A percentile compares a stretch with the other conserved stretches of the same genome.
These are phyloP conservation scores for Erysimum pusillum DNA, from an alignment of 441 rosid genomes.

Conservation along the genomic window DNA sequence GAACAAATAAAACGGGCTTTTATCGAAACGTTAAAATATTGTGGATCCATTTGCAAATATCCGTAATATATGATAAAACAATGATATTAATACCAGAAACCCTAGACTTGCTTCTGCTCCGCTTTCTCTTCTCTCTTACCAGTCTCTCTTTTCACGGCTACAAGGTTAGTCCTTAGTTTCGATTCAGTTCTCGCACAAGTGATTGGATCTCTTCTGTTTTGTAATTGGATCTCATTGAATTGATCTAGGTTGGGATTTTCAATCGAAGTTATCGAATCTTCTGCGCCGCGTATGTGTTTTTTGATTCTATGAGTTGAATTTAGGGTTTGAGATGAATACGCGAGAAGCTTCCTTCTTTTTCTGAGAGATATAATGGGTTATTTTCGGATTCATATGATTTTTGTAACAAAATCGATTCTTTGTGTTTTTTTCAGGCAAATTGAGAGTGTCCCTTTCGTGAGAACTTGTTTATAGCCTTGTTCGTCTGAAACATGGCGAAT, in stretches of 20 bases:
- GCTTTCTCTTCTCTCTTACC: slow-evolving; percentile 2
- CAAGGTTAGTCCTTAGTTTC: slow-evolving; percentile 38
- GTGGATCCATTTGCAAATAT: slow-evolving; percentile 26
- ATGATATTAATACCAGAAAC: slow-evolving; percentile 47
- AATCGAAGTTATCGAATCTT: slow-evolving; percentile 32
- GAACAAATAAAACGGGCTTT: neutral
- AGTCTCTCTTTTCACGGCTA: slow-evolving; percentile 36
- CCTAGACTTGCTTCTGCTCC: slow-evolving; percentile 31
- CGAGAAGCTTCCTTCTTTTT: neutral
- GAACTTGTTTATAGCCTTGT: slow-evolving; percentile 22
- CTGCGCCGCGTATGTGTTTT: neutral
- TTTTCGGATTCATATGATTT: neutral
- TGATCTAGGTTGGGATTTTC: slow-evolving; percentile 4
- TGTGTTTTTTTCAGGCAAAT: slow-evolving; percentile 32
- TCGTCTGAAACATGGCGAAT: slow-evolving; percentile 64
- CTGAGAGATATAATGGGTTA: neutral
- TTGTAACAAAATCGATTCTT: slow-evolving; percentile 5
- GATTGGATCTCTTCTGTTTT: slow-evolving; percentile 30
- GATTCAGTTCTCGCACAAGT: neutral
- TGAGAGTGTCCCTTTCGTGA: slow-evolving; percentile 4
- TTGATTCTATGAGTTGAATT: slow-evolving; percentile 28
- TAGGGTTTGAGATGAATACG: slow-evolving; percentile 28
- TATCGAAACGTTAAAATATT: neutral
- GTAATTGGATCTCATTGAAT: slow-evolving; percentile 30
- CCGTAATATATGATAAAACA: slow-evolving; percentile 31